These are phyloP conservation scores for Cyberlindnera americana DNA, from an alignment of 805 yeast species.

Conservation along the genomic window DNA sequence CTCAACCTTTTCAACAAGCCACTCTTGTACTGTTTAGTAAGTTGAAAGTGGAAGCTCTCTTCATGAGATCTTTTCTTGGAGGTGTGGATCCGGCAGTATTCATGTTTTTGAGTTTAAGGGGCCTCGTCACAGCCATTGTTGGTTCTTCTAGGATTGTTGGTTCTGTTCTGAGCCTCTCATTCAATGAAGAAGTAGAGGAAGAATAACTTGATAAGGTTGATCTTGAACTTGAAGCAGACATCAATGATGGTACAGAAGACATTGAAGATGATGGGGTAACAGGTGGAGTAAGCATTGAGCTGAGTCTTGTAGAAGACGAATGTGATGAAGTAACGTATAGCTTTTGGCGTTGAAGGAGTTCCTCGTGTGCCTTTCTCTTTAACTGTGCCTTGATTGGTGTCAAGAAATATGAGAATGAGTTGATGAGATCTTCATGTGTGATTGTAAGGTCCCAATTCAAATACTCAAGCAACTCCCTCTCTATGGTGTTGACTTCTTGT, in stretches of 20 bases:
- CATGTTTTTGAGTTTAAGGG: slow-evolving; percentile 23
- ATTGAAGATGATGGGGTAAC: slow-evolving; percentile 26
- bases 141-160: slow-evolving; percentile 11
- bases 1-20: slow-evolving; percentile 1
- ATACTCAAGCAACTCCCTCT: slow-evolving; percentile 77
- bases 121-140: slow-evolving; percentile 13
- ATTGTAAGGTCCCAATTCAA: slow-evolving; percentile 84
- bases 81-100: slow-evolving; percentile 12
- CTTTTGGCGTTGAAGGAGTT: slow-evolving; percentile 25
- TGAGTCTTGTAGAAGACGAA: slow-evolving; percentile 16
- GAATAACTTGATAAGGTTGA: slow-evolving; percentile 32
- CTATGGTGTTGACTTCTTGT: slow-evolving; percentile 85
- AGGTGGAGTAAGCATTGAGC: slow-evolving; percentile 15
- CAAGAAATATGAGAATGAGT: slow-evolving; percentile 71
- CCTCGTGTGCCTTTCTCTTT: slow-evolving; percentile 23
- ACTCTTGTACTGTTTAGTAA: slow-evolving; percentile 10
- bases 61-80: slow-evolving; percentile 10
- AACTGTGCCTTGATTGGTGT: slow-evolving; percentile 56
- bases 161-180: slow-evolving; percentile 10
- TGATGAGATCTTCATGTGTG: slow-evolving; percentile 62
- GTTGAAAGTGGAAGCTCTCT: slow-evolving; percentile 10
- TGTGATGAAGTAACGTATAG: slow-evolving; percentile 21
- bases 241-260: slow-evolving; percentile 34
- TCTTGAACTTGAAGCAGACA: slow-evolving; percentile 40
- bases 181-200: slow-evolving; percentile 16